Percentiles rank a stretch among this genome's conserved stretches.
Evolutionary conservation across 2,329 filamentous ascomycete species (phyloP).

Genomic region (Eutypa lata): DNA sequence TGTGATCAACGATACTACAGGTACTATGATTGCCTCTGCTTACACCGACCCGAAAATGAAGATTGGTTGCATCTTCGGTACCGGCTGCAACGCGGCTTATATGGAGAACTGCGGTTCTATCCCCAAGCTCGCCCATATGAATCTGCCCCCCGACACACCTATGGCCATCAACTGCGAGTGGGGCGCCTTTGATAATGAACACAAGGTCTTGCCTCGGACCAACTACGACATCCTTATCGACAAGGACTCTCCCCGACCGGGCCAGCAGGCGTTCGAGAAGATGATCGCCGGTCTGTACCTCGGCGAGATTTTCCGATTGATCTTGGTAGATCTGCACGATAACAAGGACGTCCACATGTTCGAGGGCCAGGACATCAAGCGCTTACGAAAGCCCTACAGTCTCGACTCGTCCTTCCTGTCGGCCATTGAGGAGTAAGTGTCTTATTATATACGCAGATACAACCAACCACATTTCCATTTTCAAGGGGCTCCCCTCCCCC

Average conservation of each 20-base stretch:
- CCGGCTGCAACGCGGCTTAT: conserved; percentile 96
- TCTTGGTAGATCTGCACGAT: conserved; percentile 81
- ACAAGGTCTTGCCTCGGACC: conserved; percentile 80
- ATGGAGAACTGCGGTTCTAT: conserved; percentile 92
- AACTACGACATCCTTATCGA: conserved; percentile 86
- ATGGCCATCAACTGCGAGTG: conserved; percentile 99
- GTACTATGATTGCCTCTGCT: conserved; percentile 90
- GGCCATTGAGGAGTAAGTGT: conserved; percentile 76
- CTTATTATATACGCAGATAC: not conserved
- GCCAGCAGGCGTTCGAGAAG: conserved; percentile 95
- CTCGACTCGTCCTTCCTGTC: conserved; percentile 93
- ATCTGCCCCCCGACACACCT: conserved; percentile 75
- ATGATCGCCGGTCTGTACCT: conserved; percentile 96
- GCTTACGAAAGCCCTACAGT: conserved; percentile 81
- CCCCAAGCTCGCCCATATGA: conserved; percentile 89
- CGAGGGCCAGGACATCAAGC: conserved; percentile 73
- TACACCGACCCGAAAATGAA: conserved; percentile 94
- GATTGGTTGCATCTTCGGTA: conserved; percentile 98
- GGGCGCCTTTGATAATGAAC: conserved; percentile 94
- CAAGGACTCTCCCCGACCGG: conserved; percentile 85
- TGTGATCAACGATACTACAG: conserved; percentile 96
- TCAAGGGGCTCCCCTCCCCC: too few species aligned
- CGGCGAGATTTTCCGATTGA: conserved; percentile 89
- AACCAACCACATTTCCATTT: too few species aligned
- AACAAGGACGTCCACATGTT: conserved; percentile 75